These are phyloP conservation scores for Allomyces javanicus DNA, from an alignment of 192 early-diverging fungal genomes.

Conservation along the genomic window DNA sequence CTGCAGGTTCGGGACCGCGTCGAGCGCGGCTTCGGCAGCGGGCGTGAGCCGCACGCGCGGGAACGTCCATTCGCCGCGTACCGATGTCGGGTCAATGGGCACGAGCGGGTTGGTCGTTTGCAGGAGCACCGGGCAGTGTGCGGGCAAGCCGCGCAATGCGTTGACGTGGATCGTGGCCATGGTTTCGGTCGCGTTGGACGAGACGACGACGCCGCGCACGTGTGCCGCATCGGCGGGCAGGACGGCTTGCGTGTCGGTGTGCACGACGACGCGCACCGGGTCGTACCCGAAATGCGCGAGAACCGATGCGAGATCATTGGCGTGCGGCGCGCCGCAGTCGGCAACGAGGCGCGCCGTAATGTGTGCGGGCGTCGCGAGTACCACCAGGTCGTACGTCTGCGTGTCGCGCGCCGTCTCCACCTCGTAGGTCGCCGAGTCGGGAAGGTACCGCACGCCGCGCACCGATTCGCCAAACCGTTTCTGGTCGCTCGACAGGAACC, in stretches of 20 bases:
- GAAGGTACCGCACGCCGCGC: not conserved
- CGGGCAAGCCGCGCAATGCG: not conserved
- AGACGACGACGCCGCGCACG: not conserved
- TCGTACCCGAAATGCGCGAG: not conserved
- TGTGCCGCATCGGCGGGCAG: not conserved
- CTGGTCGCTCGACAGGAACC: not conserved
- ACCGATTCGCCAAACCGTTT: not conserved
- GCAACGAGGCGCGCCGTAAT: not conserved
- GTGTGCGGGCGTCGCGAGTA: not conserved
- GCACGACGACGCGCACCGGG: not conserved
- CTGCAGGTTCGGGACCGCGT: not conserved
- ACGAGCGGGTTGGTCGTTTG: not conserved
- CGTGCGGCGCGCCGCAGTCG: not conserved
- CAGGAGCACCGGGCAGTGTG: not conserved
- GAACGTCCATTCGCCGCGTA: not conserved
- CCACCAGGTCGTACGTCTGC: not conserved
- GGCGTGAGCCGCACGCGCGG: not conserved
- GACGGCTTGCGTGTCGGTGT: not conserved
- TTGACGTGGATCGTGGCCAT: not conserved
- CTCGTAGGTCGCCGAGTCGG: not conserved
- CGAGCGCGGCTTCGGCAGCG: not conserved
- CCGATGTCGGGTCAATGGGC: not conserved
- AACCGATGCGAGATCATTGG: not conserved
- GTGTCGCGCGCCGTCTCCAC: not conserved
- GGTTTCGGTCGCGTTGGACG: not conserved